A percentile compares a stretch with the other conserved stretches of the same genome.
Evolutionary conservation across 768 basidiomycete genomes (phyloP).

Genomic region (Leucosporidium creatinivorum): DNA sequence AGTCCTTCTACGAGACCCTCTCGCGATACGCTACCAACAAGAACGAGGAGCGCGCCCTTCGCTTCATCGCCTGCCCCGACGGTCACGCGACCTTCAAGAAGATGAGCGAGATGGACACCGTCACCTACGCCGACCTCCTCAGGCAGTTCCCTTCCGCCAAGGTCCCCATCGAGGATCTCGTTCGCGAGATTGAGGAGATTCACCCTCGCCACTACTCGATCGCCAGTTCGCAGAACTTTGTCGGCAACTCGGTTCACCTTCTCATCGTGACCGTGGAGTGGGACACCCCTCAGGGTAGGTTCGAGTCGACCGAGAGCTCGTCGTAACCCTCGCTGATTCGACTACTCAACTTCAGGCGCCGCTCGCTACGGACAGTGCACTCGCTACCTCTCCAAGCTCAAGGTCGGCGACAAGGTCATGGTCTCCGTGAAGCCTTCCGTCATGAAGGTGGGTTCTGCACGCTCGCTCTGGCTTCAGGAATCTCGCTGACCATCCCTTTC

Average conservation of each 20-base stretch:
- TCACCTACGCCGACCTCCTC: constrained; percentile 84
- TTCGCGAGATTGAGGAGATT: constrained; percentile 87
- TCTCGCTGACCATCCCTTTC: neutral
- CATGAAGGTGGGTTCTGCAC: constrained; percentile 67
- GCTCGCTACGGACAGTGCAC: constrained; percentile 90
- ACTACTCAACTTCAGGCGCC: constrained; percentile 49
- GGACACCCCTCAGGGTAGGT: constrained; percentile 71
- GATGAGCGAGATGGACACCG: constrained; percentile 85
- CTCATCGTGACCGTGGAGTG: constrained; percentile 96
- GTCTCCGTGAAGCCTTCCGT: constrained; percentile 98
- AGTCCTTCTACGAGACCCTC: constrained; percentile 87
- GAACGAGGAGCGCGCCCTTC: constrained; percentile 67
- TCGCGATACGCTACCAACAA: constrained; percentile 60
- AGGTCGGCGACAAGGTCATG: constrained; percentile 83
- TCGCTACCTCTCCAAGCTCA: constrained; percentile 77
- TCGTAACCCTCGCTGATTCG: neutral
- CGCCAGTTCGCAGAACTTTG: constrained; percentile 87
- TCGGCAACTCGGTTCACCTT: constrained; percentile 88
- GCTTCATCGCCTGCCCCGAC: constrained; percentile 89
- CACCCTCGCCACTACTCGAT: constrained; percentile 98
- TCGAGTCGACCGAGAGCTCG: neutral
- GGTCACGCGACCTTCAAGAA: constrained; percentile 91
- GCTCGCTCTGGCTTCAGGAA: constrained; percentile 20
- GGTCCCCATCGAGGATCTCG: constrained; percentile 50
- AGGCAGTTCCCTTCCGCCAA: constrained; percentile 66